These are phyloP conservation scores for Malassezia vespertilionis DNA, from an alignment of 1,284 basidiomycete species.

Conservation along the genomic window DNA sequence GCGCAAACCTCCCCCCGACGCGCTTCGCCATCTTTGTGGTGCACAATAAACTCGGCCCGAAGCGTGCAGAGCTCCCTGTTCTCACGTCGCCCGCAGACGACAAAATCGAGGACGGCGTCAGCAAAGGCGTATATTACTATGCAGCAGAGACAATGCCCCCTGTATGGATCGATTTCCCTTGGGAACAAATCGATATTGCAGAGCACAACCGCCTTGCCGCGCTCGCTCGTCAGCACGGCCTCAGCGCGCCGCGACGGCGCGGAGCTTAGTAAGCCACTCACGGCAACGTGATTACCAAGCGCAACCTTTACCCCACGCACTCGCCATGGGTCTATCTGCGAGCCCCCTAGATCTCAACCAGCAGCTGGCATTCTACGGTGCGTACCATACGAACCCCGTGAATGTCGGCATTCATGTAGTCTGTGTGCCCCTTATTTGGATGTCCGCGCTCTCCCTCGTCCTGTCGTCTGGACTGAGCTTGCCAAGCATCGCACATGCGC, in stretches of 20 bases:
- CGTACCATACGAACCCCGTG: conserved; percentile 35
- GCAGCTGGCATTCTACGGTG: conserved; percentile 39
- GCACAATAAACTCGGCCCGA: conserved; percentile 41
- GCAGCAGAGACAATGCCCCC: conserved; percentile 40
- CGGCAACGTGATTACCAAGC: not conserved
- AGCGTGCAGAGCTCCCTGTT: conserved; percentile 41
- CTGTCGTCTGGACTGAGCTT: not conserved
- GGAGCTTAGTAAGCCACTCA: no score
- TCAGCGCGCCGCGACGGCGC: conserved; percentile 12
- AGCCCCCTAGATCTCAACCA: conserved; percentile 27
- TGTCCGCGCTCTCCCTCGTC: conserved; percentile 12
- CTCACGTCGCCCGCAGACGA: conserved; percentile 23
- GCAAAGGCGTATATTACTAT: conserved; percentile 42
- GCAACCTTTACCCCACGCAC: not conserved
- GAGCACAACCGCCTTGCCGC: conserved; percentile 46
- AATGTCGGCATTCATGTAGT: conserved; percentile 39
- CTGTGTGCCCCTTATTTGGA: conserved; percentile 35
- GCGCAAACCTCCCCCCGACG: conserved; percentile 32
- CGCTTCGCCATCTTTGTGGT: conserved; percentile 47
- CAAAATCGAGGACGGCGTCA: conserved; percentile 31
- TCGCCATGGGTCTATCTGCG: conserved; percentile 25
- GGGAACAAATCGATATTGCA: conserved; percentile 44
- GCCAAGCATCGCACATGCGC: not conserved
- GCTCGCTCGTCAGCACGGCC: conserved; percentile 28
- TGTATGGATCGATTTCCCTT: conserved; percentile 46